These are phyloP conservation scores for Nephelium lappaceum DNA, from an alignment of 345 rosid genomes.

Conservation along the genomic window DNA sequence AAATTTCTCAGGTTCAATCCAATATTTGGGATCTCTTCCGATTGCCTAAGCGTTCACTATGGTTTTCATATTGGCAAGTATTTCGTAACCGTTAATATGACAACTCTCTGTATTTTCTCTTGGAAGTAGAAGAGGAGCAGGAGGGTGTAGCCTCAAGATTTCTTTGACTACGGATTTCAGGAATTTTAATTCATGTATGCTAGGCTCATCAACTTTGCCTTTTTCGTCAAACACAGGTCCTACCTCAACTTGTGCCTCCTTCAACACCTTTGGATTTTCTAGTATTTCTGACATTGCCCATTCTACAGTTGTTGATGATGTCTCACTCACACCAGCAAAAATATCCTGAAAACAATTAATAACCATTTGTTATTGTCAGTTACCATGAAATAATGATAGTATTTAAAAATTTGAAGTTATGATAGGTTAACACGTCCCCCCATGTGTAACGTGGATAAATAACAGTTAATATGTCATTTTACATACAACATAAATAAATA, in stretches of 20 bases:
- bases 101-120: constrained; percentile 5
- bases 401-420: no score
- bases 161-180: constrained; percentile 20
- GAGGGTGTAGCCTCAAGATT: constrained; percentile 22
- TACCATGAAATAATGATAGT: no score
- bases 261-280: constrained; percentile 23
- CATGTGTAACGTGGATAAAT: no score
- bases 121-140: constrained; percentile 5
- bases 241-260: constrained; percentile 19
- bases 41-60: constrained; percentile 20
- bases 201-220: constrained; percentile 10
- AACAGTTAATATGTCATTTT: no score
- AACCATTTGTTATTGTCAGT: neutral
- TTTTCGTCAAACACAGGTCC: constrained; percentile 2
- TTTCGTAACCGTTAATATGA: constrained; percentile 13
- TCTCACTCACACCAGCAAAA: constrained; percentile 19
- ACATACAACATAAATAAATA: no score
- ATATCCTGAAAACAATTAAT: constrained; percentile 17
- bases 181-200: constrained; percentile 20
- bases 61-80: constrained; percentile 24
- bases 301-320: constrained; percentile 17
- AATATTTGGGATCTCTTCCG: constrained; percentile 25
- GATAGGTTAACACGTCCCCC: no score
- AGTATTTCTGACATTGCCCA: constrained; percentile 33
- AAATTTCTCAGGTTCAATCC: constrained; percentile 19